Base-by-base conservation (phyloP, 805 yeast species). In the Metschnikowia sp. region DNA sequence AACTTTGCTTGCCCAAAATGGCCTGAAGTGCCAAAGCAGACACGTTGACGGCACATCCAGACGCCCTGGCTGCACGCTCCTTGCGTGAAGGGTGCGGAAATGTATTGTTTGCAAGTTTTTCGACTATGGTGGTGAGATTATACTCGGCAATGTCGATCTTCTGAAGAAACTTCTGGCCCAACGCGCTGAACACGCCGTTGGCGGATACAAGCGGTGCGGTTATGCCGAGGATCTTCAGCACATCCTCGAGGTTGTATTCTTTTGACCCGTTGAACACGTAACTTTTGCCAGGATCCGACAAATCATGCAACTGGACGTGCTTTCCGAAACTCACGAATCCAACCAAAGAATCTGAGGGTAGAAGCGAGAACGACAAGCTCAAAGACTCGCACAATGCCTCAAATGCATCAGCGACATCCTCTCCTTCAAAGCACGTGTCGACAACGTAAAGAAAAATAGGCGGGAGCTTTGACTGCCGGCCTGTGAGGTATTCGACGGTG, bases 241-340 rank as follows among this genome's bases (percentile, higher is more conserved):
- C 58, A 40, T 79, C 75, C 32, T 74, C 81, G 13, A 67, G 58
- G 0, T 76, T 63, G 54, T 83, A 81, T 10, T 65, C 66, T 55
- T 79, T 82, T 3, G 63, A 55, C 19, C 89, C 89, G 58, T 82
- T 82, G 65, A 83, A 83, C 9, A 74, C 63, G 51, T 65, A 72
- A 26, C 50, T 42, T 13, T 43, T 43, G 15, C 44, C 43, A 18
- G 55, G 50, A 32, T 32, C 42, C 3, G 69, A 64, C 18, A 82
- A 60, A 54, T 83, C 85, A 57, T 81, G 82, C 22, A 83, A 68
- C 53, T 72, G 76, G 26, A 83, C 83, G 57, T 81, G 71, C 47
- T 79, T 79, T 5, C 88, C 88, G 64, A 63, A 83, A 0, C 83
- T 70, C 40, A 83, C 69, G 22, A 83, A 64, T 1, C 85, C 86